Conservation (phyloP, 1,139 yeast genomes). For the Geotrichum citri-aurantii region DNA sequence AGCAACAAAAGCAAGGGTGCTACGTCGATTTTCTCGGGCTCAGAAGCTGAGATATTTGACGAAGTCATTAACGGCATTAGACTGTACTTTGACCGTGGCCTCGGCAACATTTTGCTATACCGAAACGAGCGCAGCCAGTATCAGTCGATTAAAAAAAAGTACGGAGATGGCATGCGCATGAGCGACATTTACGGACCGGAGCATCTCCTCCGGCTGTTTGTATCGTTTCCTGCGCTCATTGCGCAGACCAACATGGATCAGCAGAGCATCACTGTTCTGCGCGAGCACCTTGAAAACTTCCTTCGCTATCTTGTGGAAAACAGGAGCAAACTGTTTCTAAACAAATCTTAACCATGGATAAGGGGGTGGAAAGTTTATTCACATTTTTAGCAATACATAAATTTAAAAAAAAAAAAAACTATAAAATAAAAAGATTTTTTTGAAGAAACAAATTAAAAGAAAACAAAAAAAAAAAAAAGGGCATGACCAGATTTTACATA, state of each 20-base stretch:
- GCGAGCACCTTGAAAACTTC: constrained; percentile 50
- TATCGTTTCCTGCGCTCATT: constrained; percentile 31
- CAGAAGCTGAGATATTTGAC: constrained; percentile 50
- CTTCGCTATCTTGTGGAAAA: constrained; percentile 45
- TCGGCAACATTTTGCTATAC: constrained; percentile 71
- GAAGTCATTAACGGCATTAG: constrained; percentile 68
- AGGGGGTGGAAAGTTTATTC: not conserved
- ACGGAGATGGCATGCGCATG: constrained; percentile 35
- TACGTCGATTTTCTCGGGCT: not conserved
- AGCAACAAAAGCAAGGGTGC: not conserved
- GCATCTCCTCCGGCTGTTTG: constrained; percentile 42
- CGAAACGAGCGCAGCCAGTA: constrained; percentile 82
- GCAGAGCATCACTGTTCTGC: constrained; percentile 55
- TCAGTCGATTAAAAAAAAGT: constrained; percentile 46
- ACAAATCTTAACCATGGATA: constrained; percentile 3
- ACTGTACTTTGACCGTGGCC: constrained; percentile 68
- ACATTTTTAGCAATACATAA: not conserved
- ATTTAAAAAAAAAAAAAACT: not conserved
- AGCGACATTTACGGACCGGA: constrained; percentile 65
- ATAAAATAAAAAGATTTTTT: not conserved
- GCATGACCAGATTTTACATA: too few species aligned
- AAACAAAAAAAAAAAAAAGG: too few species aligned
- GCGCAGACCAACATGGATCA: constrained; percentile 78
- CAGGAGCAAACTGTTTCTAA: constrained; percentile 45
- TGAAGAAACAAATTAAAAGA: too few species aligned